These are phyloP conservation scores for Sphagnurus paluster DNA, from an alignment of 1,284 basidiomycete genomes.

Conservation along the genomic window DNA sequence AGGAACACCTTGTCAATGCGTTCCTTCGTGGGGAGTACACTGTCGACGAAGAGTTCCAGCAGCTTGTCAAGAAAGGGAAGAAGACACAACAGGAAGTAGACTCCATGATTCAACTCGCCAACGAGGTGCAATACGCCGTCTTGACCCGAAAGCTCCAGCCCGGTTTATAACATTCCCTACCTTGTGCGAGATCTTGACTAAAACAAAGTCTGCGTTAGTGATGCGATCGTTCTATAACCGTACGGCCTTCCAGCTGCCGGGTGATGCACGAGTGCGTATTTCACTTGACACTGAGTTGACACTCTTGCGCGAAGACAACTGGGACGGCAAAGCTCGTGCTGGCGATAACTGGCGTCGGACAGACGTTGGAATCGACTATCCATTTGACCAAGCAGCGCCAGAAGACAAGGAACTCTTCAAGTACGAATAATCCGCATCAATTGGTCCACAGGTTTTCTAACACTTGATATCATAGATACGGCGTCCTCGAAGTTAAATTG, in stretches of 20 bases:
- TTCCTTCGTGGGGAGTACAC: slow-evolving; percentile 90
- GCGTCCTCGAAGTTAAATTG: slow-evolving; percentile 95
- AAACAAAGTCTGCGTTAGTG: slow-evolving; percentile 44
- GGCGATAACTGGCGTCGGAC: slow-evolving; percentile 92
- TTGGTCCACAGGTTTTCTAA: neutral
- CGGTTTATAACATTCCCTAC: slow-evolving; percentile 49
- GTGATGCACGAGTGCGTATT: slow-evolving; percentile 96
- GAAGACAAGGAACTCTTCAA: slow-evolving; percentile 95
- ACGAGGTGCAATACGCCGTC: slow-evolving; percentile 93
- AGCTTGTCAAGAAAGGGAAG: slow-evolving; percentile 88
- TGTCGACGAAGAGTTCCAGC: slow-evolving; percentile 94
- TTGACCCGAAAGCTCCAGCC: slow-evolving; percentile 83
- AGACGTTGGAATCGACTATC: slow-evolving; percentile 92
- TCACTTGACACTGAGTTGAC: slow-evolving; percentile 97
- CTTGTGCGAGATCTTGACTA: slow-evolving; percentile 1
- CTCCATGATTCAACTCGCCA: slow-evolving; percentile 93
- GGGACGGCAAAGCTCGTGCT: slow-evolving; percentile 82
- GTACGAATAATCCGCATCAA: slow-evolving; percentile 39
- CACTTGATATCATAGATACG: slow-evolving; percentile 48
- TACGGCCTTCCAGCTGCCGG: slow-evolving; percentile 98
- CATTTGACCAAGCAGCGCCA: slow-evolving; percentile 76
- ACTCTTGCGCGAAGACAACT: slow-evolving; percentile 95
- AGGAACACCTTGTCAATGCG: slow-evolving; percentile 93
- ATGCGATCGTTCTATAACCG: slow-evolving; percentile 99
- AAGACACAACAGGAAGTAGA: slow-evolving; percentile 95